Base-by-base conservation (phyloP, 176 grass and related monocot species). In the Poa pratensis region DNA sequence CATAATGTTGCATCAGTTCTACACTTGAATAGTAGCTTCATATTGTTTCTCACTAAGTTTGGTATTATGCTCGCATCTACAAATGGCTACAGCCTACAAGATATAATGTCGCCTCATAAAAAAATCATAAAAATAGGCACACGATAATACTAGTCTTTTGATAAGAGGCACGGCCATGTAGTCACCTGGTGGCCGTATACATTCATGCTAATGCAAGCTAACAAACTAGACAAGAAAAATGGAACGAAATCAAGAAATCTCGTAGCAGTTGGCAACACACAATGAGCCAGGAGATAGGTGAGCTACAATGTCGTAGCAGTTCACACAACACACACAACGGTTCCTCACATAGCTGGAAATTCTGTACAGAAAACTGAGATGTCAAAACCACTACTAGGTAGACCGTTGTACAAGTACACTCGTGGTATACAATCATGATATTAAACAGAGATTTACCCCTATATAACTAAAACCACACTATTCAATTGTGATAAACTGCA, bases 341-440 rank as follows among this genome's bases (percentile, higher is more conserved):
- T 45, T 73, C 35, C 35, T 71, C 20, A 83, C 37, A 84, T 79
- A 42, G 42, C 53, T 82, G 63, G 16, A 85, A 62, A 64, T 24
- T 69, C 50, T 80, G 28, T 52, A 80, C 80, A 80, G 5, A 28
- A 22, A 87, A 83, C 35, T 30, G 79, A 27, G 74, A 48, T 22
- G 48, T 23, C 2, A 46, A 75, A 69, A 80, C 73, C 60, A 34
- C 24, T 24, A 69, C 9, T 28, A 45, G 5, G 23, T 54, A 2
- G 37, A 34, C 39, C 58, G 84, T 75, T 80, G 57, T 90, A 83
- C 89, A 86, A 53, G 54, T 42, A 75, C 10, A 76, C 52, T 69
- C 48, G 11, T 40, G n/a, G 55, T 72, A 83, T 79, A 74, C 75
- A 71, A 2, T 63, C 53, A 72, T 65, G 45, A 19, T 35, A 86